Base-by-base conservation (phyloP, 2,329 filamentous ascomycete species). In the Didymella pomorum region DNA sequence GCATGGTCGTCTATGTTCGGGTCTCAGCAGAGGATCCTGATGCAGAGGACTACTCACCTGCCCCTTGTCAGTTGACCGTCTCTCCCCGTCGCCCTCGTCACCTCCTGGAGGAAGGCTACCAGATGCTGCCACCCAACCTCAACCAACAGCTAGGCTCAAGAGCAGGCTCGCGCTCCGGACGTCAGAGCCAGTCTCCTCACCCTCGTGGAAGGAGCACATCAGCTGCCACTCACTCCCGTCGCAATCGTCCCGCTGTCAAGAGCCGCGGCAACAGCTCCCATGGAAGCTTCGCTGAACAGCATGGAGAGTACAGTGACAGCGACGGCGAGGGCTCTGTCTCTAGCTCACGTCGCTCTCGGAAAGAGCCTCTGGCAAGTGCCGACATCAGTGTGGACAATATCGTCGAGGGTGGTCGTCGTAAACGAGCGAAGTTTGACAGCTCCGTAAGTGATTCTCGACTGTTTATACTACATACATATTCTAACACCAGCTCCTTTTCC, bases 371-470 rank as follows among this genome's bases (percentile, higher is more conserved):
- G 71, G 93, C 92, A 47, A 97, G 92, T 75, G 96, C 95, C 16
- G 95, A 99, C 69, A 99, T 99, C 73, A 98, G 94, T 76, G 87
- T 97, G 68, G 93, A 97, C 69, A 99, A 99, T 76, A 98, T 99
- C 78, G 91, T 99, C 61, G 94, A 98, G 79, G 95, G 96, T 73
- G 93, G 94, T 67, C 89, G 95, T 78, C 89, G 95, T 75, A 97
- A 98, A 83, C 88, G 93, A 73, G 92, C 94, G 71, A 97, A 97
- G 79, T 89, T 89, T 80, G 94, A 98, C 78, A 98, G 94, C 82
- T 97, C 94, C 79, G 94, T 98, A 89, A 88, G 94, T 84, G 55
- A 44, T 64, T 42, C 52, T 45, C 58, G 42, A 42, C 54, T 46
- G 45, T 51, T 59, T 57, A 45, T 52, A 50, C 43, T 60, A 52